phyloP scores from a whole-genome alignment of 768 basidiomycete species.

The Leccinellum rugosiceps region DNA sequence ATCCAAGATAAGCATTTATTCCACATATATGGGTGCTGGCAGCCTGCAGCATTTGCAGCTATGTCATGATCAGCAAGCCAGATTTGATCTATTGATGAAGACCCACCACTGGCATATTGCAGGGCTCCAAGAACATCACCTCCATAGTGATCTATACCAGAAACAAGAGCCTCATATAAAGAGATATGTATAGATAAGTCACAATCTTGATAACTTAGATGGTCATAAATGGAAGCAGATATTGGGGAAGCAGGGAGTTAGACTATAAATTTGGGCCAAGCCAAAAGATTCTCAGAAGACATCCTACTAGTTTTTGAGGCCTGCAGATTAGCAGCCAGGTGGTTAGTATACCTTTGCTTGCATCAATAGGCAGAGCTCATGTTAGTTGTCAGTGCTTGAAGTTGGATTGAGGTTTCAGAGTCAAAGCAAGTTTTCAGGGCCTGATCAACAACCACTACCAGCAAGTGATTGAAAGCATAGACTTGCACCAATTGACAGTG shows the following conservation, averaged over 20 bases:
- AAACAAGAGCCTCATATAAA: not conserved
- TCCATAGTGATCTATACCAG: not conserved
- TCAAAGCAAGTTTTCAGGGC: not conserved
- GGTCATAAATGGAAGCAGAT: not conserved
- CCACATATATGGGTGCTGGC: not conserved
- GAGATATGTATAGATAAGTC: not conserved
- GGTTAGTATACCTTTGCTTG: not conserved
- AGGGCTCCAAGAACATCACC: not conserved
- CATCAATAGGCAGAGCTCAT: too few relatives aligned
- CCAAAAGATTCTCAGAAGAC: not conserved
- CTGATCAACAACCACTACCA: too few relatives aligned
- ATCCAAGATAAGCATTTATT: not conserved
- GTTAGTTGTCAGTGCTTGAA: too few relatives aligned
- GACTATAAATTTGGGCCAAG: not conserved
- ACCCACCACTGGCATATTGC: not conserved
- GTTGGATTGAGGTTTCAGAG: too few relatives aligned
- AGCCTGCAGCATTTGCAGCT: not conserved
- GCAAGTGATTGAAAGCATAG: too few relatives aligned
- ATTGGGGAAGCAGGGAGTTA: not conserved
- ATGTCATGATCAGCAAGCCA: not conserved
- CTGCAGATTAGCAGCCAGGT: not conserved
- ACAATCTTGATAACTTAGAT: not conserved
- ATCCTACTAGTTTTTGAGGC: too few relatives aligned
- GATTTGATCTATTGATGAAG: too few relatives aligned
- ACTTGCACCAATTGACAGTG: too few relatives aligned